These are phyloP conservation scores for Phialemonium atrogriseum DNA, from an alignment of 2,329 filamentous ascomycete genomes.

Conservation along the genomic window DNA sequence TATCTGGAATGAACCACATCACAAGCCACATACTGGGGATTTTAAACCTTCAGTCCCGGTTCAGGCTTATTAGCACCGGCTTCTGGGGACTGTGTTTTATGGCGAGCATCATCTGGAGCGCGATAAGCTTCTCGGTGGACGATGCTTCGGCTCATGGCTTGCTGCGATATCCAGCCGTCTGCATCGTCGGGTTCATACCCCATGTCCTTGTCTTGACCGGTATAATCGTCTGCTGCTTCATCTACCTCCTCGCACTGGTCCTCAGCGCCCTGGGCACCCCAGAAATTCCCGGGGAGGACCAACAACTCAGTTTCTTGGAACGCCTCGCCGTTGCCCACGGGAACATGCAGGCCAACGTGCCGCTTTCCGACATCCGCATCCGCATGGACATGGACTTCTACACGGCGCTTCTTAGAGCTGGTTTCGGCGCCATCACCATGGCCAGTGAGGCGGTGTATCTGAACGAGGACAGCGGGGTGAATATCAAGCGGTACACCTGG, in stretches of 20 bases:
- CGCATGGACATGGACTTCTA: constrained; percentile 93
- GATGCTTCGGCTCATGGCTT: constrained; percentile 57
- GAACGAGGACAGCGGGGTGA: constrained; percentile 76
- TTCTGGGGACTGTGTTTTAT: constrained; percentile 91
- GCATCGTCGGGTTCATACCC: constrained; percentile 89
- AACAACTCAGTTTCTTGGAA: constrained; percentile 39
- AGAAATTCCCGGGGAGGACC: constrained; percentile 26
- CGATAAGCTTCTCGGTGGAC: constrained; percentile 52
- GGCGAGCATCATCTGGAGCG: constrained; percentile 72
- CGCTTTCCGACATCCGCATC: constrained; percentile 71
- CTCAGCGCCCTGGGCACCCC: constrained; percentile 66
- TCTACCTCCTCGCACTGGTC: constrained; percentile 69
- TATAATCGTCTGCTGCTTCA: constrained; percentile 64
- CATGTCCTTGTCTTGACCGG: constrained; percentile 81
- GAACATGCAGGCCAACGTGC: constrained; percentile 88
- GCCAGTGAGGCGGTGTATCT: constrained; percentile 94
- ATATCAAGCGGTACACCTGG: constrained; percentile 74
- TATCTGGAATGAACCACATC: constrained; percentile 85
- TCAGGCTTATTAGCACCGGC: constrained; percentile 77
- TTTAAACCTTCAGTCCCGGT: constrained; percentile 68
- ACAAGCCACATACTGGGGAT: constrained; percentile 78
- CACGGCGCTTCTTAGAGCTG: constrained; percentile 75
- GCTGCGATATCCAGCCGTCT: constrained; percentile 85
- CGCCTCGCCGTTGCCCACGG: constrained; percentile 65
- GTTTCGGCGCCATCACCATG: constrained; percentile 82